These are phyloP conservation scores for Corchorus olitorius DNA, from an alignment of 345 rosid species.

Conservation along the genomic window DNA sequence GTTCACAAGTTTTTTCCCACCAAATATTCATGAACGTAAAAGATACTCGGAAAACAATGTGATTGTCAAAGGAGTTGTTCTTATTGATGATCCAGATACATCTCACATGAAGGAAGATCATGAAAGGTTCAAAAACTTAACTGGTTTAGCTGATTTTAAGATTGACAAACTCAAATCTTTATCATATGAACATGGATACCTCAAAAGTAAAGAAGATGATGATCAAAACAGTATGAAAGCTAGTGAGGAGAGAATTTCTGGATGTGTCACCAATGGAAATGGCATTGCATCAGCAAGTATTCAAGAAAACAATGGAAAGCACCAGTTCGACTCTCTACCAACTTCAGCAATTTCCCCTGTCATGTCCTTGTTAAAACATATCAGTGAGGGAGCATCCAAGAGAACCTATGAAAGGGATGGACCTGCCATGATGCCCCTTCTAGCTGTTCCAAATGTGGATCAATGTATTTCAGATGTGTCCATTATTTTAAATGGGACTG, in stretches of 20 bases:
- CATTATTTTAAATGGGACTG: constrained; percentile 47
- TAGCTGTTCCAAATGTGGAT: constrained; percentile 26
- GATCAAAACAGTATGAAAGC: constrained; percentile 16
- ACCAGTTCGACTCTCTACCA: constrained; percentile 23
- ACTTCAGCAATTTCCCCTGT: constrained; percentile 14
- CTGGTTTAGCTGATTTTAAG: constrained; percentile 44
- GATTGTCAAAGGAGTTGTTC: constrained; percentile 57
- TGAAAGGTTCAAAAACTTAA: constrained; percentile 49
- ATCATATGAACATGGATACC: constrained; percentile 30
- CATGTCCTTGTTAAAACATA: constrained; percentile 13
- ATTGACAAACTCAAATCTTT: constrained; percentile 42
- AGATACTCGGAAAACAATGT: constrained; percentile 40
- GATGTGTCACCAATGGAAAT: constrained; percentile 17
- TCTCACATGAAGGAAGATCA: constrained; percentile 28
- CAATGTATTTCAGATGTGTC: constrained; percentile 33
- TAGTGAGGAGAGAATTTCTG: constrained; percentile 18
- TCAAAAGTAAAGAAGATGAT: constrained; percentile 23
- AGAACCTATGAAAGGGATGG: constrained; percentile 28
- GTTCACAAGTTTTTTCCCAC: constrained; percentile 51
- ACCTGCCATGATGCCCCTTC: constrained; percentile 24
- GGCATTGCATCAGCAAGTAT: not conserved
- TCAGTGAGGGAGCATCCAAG: constrained; percentile 44
- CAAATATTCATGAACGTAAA: constrained; percentile 48
- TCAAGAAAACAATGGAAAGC: constrained; percentile 2
- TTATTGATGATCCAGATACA: constrained; percentile 51